Evolutionary conservation across 371 early-diverging fungal genomes (phyloP).

Genomic region (Nematocida parisii): DNA sequence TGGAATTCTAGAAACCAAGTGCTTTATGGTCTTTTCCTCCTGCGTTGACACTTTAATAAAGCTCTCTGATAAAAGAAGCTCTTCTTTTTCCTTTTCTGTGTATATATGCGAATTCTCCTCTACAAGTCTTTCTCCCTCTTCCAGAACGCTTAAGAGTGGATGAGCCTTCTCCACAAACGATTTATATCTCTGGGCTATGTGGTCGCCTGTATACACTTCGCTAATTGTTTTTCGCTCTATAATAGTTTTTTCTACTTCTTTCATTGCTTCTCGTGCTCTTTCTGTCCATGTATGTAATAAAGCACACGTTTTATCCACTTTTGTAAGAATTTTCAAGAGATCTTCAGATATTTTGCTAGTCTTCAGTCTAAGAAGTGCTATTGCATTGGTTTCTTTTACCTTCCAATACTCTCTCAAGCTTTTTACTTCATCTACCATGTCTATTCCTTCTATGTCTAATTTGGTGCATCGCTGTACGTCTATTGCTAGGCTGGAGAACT

Average conservation of each 20-base stretch:
- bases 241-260: neutral
- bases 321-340: neutral
- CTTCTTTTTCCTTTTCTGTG: constrained; percentile 14
- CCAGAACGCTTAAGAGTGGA: neutral
- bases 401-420: neutral
- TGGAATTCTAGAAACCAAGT: neutral
- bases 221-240: neutral
- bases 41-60: neutral
- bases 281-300: neutral
- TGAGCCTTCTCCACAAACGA: neutral
- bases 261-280: neutral
- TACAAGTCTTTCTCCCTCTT: neutral
- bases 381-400: constrained; percentile 2
- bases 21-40: neutral
- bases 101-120: neutral
- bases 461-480: neutral
- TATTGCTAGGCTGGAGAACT: constrained; percentile 1
- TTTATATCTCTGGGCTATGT: constrained; percentile 4
- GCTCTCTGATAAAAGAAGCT: constrained; percentile 10
- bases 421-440: neutral
- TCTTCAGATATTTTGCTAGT: neutral
- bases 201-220: constrained; percentile 1
- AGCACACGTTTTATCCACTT: neutral
- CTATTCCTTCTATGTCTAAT: constrained; percentile 6
- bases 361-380: constrained; percentile 17